Base-by-base conservation (phyloP, 2,329 filamentous ascomycete species). In the Phaeoacremonium minimum region DNA sequence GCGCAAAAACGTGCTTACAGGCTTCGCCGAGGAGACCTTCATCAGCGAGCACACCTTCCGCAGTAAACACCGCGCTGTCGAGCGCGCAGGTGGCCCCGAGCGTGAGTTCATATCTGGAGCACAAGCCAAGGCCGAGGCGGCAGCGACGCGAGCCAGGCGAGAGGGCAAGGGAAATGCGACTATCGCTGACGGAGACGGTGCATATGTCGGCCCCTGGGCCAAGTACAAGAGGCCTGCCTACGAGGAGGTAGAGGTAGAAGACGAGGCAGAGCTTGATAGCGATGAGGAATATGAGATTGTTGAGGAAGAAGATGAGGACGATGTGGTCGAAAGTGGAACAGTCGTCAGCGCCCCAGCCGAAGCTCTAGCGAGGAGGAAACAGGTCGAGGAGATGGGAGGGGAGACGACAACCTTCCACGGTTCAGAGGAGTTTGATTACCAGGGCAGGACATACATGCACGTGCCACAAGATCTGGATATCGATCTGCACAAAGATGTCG, bases 371-470 rank as follows among this genome's bases (percentile, higher is more conserved):
- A 67, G 69, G 44, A 61, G 80, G 47, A 76, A 77, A 56, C 67
- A 77, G 54, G 70, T 72, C 7, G 77, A 81, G 54, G 70, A 72
- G 46, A 46, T 72, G 51, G 80, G 80, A 41, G 77, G 77, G 17
- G 93, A 98, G 66, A 93, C 84, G 35, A 89, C 84, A 30, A 83
- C 81, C 30, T 98, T 97, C 64, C 85, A 95, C 53, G 93, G 90
- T 44, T 75, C 75, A 28, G 73, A 86, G 55, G 71, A 93, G 63
- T 84, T 82, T 68, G 93, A 98, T 60, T 98, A 98, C 66, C 86
- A 94, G 58, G 93, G 93, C 32, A 75, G 93, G 46, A 95, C 91
- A 20, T 98, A 95, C 59, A 96, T 98, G 91, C 93, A 98, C 63
- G 75, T 97, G 31, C 93, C 93, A 4, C 89, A 88, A 58, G 90